A percentile compares a stretch with the other conserved stretches of the same genome.
These are phyloP conservation scores for Jaltomata sinuosa DNA, from an alignment of 257 asterid species.

Conservation along the genomic window DNA sequence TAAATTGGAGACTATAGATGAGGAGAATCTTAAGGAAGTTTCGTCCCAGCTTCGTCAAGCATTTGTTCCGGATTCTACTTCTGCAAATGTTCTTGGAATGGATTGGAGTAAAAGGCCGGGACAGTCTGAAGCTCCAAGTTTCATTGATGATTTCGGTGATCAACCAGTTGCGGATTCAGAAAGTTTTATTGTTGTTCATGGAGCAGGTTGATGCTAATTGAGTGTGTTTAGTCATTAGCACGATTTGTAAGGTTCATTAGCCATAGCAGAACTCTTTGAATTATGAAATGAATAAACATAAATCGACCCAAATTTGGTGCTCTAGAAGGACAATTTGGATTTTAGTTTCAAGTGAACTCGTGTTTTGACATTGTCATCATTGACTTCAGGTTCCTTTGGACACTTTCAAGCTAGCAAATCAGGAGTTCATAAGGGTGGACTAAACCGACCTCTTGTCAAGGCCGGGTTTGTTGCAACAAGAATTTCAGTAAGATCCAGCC, in stretches of 20 bases:
- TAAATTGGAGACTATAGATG: constrained; percentile 71
- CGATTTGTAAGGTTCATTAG: not conserved
- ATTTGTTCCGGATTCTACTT: constrained; percentile 41
- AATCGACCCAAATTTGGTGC: not conserved
- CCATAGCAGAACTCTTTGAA: not conserved
- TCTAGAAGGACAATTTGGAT: not conserved
- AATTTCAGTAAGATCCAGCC: constrained; percentile 57
- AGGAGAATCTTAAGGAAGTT: constrained; percentile 48
- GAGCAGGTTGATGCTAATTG: constrained; percentile 65
- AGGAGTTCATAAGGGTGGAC: constrained; percentile 90
- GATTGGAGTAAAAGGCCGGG: constrained; percentile 95
- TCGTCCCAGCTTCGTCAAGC: constrained; percentile 72
- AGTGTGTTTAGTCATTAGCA: not conserved
- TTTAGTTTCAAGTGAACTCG: not conserved
- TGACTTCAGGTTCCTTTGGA: constrained; percentile 80
- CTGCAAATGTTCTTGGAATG: constrained; percentile 40
- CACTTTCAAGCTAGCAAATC: constrained; percentile 97
- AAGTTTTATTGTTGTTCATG: constrained; percentile 73
- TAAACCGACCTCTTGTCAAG: constrained; percentile 64
- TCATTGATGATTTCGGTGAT: constrained; percentile 30
- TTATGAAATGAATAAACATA: not conserved
- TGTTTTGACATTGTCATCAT: not conserved
- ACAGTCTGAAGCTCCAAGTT: constrained; percentile 29
- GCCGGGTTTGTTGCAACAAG: constrained; percentile 97
- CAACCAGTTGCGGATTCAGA: constrained; percentile 29